These are phyloP conservation scores for Creolimax fragrantissima DNA, from an alignment of 78 protist genomes.

Conservation along the genomic window DNA sequence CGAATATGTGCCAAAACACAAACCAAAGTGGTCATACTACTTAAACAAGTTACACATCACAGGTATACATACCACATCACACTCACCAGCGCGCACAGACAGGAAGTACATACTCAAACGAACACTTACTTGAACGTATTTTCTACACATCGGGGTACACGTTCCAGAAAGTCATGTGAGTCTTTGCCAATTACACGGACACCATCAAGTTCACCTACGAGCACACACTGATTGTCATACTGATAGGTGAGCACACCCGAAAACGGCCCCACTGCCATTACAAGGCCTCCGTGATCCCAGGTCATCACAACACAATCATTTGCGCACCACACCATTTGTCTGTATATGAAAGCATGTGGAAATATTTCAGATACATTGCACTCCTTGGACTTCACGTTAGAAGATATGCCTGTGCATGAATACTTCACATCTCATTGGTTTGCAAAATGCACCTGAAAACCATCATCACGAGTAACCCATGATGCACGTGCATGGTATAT, in stretches of 20 bases:
- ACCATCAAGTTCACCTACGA: slow-evolving; percentile 74
- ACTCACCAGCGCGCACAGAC: slow-evolving; percentile 50
- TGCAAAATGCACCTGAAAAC: too few relatives aligned
- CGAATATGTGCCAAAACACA: slow-evolving; percentile 28
- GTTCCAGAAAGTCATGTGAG: slow-evolving; percentile 52
- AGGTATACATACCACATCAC: too few relatives aligned
- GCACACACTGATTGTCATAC: slow-evolving; percentile 26
- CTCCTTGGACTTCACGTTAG: too few relatives aligned
- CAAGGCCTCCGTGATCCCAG: slow-evolving; percentile 36
- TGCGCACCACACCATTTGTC: slow-evolving; percentile 40
- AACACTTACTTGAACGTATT: slow-evolving; percentile 5
- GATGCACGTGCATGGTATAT: too few relatives aligned
- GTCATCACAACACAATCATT: slow-evolving; percentile 39
- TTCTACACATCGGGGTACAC: slow-evolving; percentile 45
- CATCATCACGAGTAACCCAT: too few relatives aligned
- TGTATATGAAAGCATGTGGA: neutral
- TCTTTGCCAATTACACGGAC: slow-evolving; percentile 51
- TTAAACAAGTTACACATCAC: too few relatives aligned
- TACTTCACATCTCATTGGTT: too few relatives aligned
- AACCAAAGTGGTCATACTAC: too few relatives aligned
- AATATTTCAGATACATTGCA: too few relatives aligned
- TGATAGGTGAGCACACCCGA: slow-evolving; percentile 29
- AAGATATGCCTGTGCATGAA: too few relatives aligned
- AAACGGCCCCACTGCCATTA: slow-evolving; percentile 57
- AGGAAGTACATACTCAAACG: too few relatives aligned